Evolutionary conservation across 805 yeast genomes (phyloP), one percentile per base, ranked within the genome.

Genomic region (Starmerella stigmatis): DNA sequence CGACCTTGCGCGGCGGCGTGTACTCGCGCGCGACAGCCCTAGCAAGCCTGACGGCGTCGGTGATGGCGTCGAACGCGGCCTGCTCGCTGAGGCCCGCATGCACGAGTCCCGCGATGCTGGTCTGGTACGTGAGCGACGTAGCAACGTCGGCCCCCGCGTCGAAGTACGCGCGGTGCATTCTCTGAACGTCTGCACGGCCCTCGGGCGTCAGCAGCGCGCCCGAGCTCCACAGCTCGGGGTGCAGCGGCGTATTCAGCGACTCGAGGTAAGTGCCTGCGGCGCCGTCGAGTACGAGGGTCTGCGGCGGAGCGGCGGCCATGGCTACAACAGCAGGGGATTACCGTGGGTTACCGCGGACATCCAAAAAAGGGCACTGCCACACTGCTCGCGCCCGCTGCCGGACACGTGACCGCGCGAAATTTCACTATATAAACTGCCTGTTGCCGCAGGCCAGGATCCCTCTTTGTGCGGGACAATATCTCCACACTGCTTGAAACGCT

Each of bases 241-340:
- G 66, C 13, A 72, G 69, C 31, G 61, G 55, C 16, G 70, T 64
- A 10, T 75, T 72, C 32, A 70, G 58, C 34, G 64, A 62, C 55
- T 78, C 83, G 11, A 79, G 61, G 52, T 73, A 76, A 0, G 82
- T 77, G 0, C 85, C 86, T 34, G 77, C 67, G 0, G 78, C 85
- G 5, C 86, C 86, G 60, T 79, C 84, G 11, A 63, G 56, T n/a
- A 63, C 52, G 5, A 53, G 38, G 12, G 19, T 7, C 9, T 13
- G 21, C 17, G 30, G 30, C 21, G 41, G n/a, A 8, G n/a, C 20
- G 20, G 6, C 6, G 19, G 33, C n/a, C 20, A 23, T 23, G 26
- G 8, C 11, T 11, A 23, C 11, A 30, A 30, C 11, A 9, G 9
- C 19, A n/a, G 33, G n/a, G n/a, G n/a, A n/a, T n/a, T n/a, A n/a